These are phyloP conservation scores for Pseudonitzschia pungens DNA, from an alignment of 108 stramenopile species.

Conservation along the genomic window DNA sequence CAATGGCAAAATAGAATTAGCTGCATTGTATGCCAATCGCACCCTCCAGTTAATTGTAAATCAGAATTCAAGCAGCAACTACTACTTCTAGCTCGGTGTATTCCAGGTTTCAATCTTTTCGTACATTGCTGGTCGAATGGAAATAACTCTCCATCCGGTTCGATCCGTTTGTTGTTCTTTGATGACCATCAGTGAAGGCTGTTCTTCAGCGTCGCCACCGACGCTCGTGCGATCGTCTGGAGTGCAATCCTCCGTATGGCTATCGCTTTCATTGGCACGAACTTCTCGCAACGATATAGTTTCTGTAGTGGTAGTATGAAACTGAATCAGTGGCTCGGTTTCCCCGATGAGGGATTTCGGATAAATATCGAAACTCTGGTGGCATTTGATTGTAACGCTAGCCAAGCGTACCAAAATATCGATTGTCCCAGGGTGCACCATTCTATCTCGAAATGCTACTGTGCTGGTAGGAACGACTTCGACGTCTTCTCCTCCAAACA, in stretches of 20 bases:
- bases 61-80: too few relatives aligned
- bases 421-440: slow-evolving; percentile 58
- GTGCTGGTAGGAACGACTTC: slow-evolving; percentile 74
- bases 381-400: slow-evolving; percentile 76
- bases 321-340: slow-evolving; percentile 77
- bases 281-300: slow-evolving; percentile 71
- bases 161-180: slow-evolving; percentile 70
- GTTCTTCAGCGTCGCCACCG: not conserved
- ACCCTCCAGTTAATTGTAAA: too few relatives aligned
- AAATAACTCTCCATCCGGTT: slow-evolving; percentile 78
- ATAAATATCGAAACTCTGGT: slow-evolving; percentile 84
- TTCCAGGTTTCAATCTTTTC: slow-evolving; percentile 61
- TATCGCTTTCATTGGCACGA: slow-evolving; percentile 39
- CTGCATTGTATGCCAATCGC: too few relatives aligned
- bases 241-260: slow-evolving; percentile 8
- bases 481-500: slow-evolving; percentile 87
- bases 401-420: slow-evolving; percentile 75
- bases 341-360: slow-evolving; percentile 69
- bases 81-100: slow-evolving; percentile 47
- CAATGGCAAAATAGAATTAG: too few relatives aligned
- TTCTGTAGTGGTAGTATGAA: slow-evolving; percentile 89
- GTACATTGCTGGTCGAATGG: slow-evolving; percentile 84
- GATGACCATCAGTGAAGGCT: slow-evolving; percentile 4
- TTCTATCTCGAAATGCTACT: slow-evolving; percentile 26
- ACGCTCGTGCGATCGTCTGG: not conserved